Evolutionary conservation across 1,139 yeast genomes (phyloP).

Genomic region (Pichia inconspicua): DNA sequence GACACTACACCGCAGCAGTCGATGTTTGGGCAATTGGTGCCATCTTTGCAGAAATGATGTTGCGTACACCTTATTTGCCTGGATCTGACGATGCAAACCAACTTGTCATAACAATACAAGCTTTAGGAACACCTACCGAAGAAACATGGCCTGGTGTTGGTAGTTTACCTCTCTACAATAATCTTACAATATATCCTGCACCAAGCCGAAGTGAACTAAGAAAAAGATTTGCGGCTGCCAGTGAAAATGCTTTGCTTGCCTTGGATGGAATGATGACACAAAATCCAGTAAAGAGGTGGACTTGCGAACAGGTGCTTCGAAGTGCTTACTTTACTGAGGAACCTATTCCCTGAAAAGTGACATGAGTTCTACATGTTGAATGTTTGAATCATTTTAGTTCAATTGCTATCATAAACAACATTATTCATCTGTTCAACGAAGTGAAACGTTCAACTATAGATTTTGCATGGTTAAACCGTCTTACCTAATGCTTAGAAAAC

Average conservation of each 20-base stretch:
- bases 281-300: slow-evolving; percentile 71
- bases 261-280: slow-evolving; percentile 66
- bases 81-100: slow-evolving; percentile 89
- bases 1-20: slow-evolving; percentile 79
- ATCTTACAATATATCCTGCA: slow-evolving; percentile 67
- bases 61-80: slow-evolving; percentile 89
- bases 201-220: slow-evolving; percentile 79
- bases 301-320: slow-evolving; percentile 55
- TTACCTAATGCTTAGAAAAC: too few relatives aligned
- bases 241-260: slow-evolving; percentile 74
- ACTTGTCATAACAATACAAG: slow-evolving; percentile 82
- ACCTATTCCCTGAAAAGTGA: slow-evolving; percentile 48
- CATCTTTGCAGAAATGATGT: slow-evolving; percentile 93
- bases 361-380: background rate
- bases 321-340: slow-evolving; percentile 64
- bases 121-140: slow-evolving; percentile 93
- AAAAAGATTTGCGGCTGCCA: slow-evolving; percentile 84
- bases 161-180: slow-evolving; percentile 65
- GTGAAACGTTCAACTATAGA: too few relatives aligned
- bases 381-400: background rate
- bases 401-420: background rate
- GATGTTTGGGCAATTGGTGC: slow-evolving; percentile 95
- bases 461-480: too few relatives aligned
- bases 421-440: too few relatives aligned
- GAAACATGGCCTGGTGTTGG: slow-evolving; percentile 88